Conservation (phyloP, 345 rosid species). For the Lepidium africanum region DNA sequence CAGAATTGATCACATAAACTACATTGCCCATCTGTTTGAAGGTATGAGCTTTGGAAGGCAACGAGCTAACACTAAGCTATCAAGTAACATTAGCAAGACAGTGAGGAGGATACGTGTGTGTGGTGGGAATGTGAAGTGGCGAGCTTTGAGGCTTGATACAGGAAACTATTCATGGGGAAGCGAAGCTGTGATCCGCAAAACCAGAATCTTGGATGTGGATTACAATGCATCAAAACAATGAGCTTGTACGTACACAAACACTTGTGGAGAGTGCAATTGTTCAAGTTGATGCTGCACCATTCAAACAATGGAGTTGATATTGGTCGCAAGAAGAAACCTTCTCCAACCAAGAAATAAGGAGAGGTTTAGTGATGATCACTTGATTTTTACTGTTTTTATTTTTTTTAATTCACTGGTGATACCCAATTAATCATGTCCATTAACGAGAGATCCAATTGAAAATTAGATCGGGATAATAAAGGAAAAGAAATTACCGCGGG, state of each 20-base stretch:
- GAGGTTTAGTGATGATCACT: too few relatives aligned
- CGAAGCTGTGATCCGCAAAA: neutral
- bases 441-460: too few relatives aligned
- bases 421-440: too few relatives aligned
- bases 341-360: neutral
- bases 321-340: neutral
- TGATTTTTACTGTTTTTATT: too few relatives aligned
- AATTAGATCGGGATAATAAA: too few relatives aligned
- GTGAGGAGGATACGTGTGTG: constrained; percentile 12
- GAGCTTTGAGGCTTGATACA: constrained; percentile 8
- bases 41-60: constrained; percentile 15
- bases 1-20: neutral
- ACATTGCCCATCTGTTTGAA: neutral
- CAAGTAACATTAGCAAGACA: constrained; percentile 13
- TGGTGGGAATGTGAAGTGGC: constrained; percentile 13
- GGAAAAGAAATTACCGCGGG: too few relatives aligned
- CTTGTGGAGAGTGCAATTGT: neutral
- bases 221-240: constrained; percentile 14
- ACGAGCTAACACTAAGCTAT: constrained; percentile 11
- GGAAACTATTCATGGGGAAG: neutral
- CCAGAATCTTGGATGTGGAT: neutral
- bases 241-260: neutral
- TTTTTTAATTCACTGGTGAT: too few relatives aligned
- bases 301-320: neutral
- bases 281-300: constrained; percentile 10